phyloP scores from a whole-genome alignment of 345 rosid species.

The Euphorbia tirucalli region DNA sequence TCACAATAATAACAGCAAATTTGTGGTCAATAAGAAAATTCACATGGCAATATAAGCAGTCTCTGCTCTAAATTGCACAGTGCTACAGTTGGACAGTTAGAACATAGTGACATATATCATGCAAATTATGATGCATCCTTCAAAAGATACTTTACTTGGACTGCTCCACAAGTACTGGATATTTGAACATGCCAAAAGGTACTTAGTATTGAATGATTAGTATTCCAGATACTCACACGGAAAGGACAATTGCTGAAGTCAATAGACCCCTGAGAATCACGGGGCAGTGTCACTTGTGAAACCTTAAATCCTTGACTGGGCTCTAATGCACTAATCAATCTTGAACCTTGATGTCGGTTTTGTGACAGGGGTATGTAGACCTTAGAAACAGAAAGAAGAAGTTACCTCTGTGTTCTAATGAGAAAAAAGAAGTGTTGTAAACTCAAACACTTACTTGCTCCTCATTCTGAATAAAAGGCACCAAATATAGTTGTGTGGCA shows the following conservation, averaged over 20 bases:
- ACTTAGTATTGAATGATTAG: neutral
- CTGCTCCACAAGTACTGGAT: neutral
- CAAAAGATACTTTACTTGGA: neutral
- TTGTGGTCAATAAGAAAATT: neutral
- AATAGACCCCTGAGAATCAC: constrained; percentile 80
- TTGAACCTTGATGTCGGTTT: constrained; percentile 64
- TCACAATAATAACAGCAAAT: neutral
- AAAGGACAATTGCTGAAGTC: constrained; percentile 85
- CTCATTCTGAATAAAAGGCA: constrained; percentile 73
- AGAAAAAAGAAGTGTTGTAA: neutral
- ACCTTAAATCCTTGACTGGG: constrained; percentile 52
- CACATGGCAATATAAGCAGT: neutral
- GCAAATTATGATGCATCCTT: neutral
- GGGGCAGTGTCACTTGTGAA: constrained; percentile 84
- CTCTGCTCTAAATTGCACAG: neutral
- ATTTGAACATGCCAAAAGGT: neutral
- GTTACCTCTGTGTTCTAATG: constrained; percentile 22
- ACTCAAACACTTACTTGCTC: constrained; percentile 53
- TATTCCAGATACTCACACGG: constrained; percentile 49
- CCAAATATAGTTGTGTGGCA: constrained; percentile 81
- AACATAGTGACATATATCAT: neutral
- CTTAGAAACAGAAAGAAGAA: constrained; percentile 38
- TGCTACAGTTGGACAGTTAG: neutral
- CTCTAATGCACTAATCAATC: constrained; percentile 47
- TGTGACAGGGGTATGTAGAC: constrained; percentile 65